A percentile compares a stretch with the other conserved stretches of the same genome.
phyloP scores from a whole-genome alignment of 108 stramenopile species.

The Cyclotella atomus region DNA sequence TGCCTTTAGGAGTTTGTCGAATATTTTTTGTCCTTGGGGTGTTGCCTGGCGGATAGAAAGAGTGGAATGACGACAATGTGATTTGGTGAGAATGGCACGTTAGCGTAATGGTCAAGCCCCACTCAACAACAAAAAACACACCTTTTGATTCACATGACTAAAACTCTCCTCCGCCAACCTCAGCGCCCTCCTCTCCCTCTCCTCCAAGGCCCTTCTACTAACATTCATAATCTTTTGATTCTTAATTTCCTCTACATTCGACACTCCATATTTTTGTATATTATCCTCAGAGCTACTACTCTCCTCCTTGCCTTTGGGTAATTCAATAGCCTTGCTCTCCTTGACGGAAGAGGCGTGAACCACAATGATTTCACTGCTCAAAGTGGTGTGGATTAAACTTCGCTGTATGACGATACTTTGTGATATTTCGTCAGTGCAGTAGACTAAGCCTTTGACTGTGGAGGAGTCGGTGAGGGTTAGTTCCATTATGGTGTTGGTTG shows the following conservation, averaged over 20 bases:
- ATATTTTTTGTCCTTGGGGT: conserved; percentile 76
- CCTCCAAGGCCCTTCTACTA: conserved; percentile 67
- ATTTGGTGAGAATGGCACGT: no score
- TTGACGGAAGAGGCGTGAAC: conserved; percentile 58
- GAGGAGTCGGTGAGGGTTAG: conserved; percentile 28
- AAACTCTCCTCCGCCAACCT: conserved; percentile 78
- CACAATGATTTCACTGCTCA: conserved; percentile 46
- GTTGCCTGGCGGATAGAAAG: conserved; percentile 55
- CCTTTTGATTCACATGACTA: conserved; percentile 81
- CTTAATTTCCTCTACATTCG: conserved; percentile 28
- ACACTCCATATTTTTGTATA: conserved; percentile 19
- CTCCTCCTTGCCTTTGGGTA: conserved; percentile 12
- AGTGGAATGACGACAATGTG: conserved; percentile 5
- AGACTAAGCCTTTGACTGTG: conserved; percentile 60
- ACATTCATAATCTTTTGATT: conserved; percentile 40
- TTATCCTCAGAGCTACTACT: conserved; percentile 21
- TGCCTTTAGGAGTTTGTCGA: conserved; percentile 84
- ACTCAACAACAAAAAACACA: conserved; percentile 12
- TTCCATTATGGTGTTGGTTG: conserved; percentile 52
- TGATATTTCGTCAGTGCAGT: conserved; percentile 76
- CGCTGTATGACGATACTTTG: conserved; percentile 67
- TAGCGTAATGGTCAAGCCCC: not conserved
- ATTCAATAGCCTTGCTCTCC: conserved; percentile 36
- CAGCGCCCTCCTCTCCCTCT: conserved; percentile 81
- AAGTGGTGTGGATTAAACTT: conserved; percentile 52